Conservation (phyloP, 305 asterid genomes). For the Fraxinus paxiana region DNA sequence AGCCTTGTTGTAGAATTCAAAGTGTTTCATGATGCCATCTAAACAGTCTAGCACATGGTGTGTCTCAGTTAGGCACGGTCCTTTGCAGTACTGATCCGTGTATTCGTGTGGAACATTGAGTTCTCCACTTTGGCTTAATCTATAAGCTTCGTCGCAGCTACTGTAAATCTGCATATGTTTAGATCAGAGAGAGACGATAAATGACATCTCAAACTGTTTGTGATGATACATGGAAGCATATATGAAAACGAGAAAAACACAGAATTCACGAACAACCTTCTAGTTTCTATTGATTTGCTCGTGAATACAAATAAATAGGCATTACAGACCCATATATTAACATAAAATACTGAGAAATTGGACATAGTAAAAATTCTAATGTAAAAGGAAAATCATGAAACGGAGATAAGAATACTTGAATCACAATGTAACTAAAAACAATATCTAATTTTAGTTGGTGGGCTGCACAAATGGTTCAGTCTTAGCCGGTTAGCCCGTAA, state of each 20-base stretch:
- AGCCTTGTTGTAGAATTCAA: slow-evolving; percentile 58
- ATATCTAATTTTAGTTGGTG: background rate
- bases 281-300: background rate
- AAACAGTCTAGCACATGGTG: slow-evolving; percentile 58
- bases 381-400: background rate
- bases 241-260: background rate
- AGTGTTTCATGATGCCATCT: slow-evolving; percentile 35
- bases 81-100: slow-evolving; percentile 56
- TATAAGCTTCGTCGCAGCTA: slow-evolving; percentile 54
- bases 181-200: background rate
- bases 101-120: slow-evolving; percentile 56
- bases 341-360: background rate
- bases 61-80: slow-evolving; percentile 73
- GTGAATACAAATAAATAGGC: background rate
- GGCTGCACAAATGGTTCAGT: background rate
- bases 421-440: background rate
- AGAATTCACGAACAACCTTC: background rate
- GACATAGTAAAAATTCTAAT: background rate
- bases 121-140: slow-evolving; percentile 61
- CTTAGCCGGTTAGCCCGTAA: background rate
- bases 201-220: background rate
- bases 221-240: background rate
- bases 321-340: background rate
- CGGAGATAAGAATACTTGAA: background rate
- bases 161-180: slow-evolving; percentile 53